Evolutionary conservation across 805 yeast genomes (phyloP).

Genomic region (Yueomyces sinensis): DNA sequence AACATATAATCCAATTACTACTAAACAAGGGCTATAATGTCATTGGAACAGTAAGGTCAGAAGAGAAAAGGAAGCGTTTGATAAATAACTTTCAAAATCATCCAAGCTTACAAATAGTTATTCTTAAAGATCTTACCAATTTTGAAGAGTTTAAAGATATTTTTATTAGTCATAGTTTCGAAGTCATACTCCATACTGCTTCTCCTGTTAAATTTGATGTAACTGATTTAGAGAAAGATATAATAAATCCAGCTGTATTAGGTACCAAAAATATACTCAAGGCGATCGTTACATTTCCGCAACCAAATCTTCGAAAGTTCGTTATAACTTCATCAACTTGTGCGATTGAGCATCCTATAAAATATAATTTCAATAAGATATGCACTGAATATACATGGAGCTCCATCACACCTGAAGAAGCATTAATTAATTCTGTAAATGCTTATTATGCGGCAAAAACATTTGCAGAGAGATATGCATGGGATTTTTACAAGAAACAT

Average conservation of each 20-base stretch:
- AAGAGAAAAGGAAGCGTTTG: constrained; percentile 30
- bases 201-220: constrained; percentile 30
- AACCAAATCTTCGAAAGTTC: constrained; percentile 30
- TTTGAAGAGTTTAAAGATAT: constrained; percentile 34
- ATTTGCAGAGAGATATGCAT: constrained; percentile 41
- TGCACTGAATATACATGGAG: constrained; percentile 29
- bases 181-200: constrained; percentile 36
- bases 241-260: constrained; percentile 42
- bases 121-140: constrained; percentile 23
- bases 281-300: constrained; percentile 30
- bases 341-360: constrained; percentile 26
- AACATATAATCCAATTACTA: constrained; percentile 29
- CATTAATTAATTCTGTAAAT: constrained; percentile 8
- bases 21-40: constrained; percentile 30
- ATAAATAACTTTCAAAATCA: constrained; percentile 17
- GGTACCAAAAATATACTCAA: constrained; percentile 39
- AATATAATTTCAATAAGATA: constrained; percentile 2
- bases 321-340: constrained; percentile 50
- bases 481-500: constrained; percentile 32
- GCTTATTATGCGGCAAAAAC: constrained; percentile 33
- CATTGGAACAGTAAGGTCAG: constrained; percentile 37
- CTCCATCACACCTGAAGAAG: constrained; percentile 15
- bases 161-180: constrained; percentile 26
- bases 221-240: constrained; percentile 32
- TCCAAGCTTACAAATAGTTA: constrained; percentile 16